These are phyloP conservation scores for Onygena corvina DNA, from an alignment of 2,329 filamentous ascomycete species.

Conservation along the genomic window DNA sequence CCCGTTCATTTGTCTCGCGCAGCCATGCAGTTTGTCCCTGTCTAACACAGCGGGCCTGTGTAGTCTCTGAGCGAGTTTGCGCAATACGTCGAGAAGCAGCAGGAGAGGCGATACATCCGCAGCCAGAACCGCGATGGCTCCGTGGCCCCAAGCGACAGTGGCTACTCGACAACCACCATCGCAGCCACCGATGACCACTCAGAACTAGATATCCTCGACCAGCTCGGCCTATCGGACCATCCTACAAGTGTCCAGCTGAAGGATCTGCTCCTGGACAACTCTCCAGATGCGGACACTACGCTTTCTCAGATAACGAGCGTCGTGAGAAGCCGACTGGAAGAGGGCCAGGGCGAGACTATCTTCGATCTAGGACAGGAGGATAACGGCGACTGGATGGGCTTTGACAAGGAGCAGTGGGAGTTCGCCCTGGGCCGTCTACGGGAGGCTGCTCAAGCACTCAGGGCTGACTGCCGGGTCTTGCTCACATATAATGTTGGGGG, in stretches of 20 bases:
- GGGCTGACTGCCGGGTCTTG: conserved; percentile 67
- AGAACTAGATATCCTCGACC: conserved; percentile 82
- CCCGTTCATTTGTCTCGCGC: background rate
- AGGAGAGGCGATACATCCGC: conserved; percentile 43
- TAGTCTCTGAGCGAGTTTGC: conserved; percentile 87
- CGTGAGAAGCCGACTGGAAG: conserved; percentile 57
- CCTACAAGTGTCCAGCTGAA: conserved; percentile 51
- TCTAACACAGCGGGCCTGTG: background rate
- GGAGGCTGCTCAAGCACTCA: conserved; percentile 50
- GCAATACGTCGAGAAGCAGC: conserved; percentile 93
- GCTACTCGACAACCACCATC: conserved; percentile 28
- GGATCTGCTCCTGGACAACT: conserved; percentile 55
- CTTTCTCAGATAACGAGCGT: conserved; percentile 52
- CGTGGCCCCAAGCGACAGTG: conserved; percentile 31
- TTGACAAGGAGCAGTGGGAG: conserved; percentile 65
- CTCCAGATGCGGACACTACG: conserved; percentile 45
- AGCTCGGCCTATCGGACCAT: conserved; percentile 59
- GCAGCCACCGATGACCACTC: conserved; percentile 55
- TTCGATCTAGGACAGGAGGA: conserved; percentile 90
- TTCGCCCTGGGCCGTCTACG: conserved; percentile 54
- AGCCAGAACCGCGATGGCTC: conserved; percentile 22
- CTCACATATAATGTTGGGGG: conserved; percentile 86
- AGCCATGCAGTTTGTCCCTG: background rate
- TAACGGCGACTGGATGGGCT: conserved; percentile 70
- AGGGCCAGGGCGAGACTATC: conserved; percentile 78